Conservation (phyloP, 306 rosid species). For the Benincasa hispida region DNA sequence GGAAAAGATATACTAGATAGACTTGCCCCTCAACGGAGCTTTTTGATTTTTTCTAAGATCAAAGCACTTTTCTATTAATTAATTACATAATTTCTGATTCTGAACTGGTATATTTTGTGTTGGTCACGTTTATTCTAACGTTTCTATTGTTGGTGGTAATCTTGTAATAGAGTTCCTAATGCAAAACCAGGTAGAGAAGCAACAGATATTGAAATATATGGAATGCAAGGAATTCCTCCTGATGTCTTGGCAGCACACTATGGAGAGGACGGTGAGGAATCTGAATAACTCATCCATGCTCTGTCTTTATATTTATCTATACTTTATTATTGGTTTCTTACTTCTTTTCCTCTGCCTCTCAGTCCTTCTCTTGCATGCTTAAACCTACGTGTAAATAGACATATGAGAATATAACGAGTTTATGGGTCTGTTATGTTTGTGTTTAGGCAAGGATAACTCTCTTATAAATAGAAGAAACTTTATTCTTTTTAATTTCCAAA, state of each 20-base stretch:
- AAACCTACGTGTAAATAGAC: background rate
- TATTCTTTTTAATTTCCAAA: background rate
- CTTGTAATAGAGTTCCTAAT: slow-evolving; percentile 68
- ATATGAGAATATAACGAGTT: background rate
- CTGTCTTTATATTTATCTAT: background rate
- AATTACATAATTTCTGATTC: background rate
- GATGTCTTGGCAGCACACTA: slow-evolving; percentile 87
- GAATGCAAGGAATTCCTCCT: slow-evolving; percentile 99
- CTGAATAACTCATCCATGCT: background rate
- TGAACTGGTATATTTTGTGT: background rate
- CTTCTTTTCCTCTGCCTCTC: background rate
- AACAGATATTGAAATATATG: slow-evolving; percentile 92
- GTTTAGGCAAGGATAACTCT: background rate
- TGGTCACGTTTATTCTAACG: background rate
- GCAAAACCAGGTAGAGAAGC: slow-evolving; percentile 86
- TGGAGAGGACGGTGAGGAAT: slow-evolving; percentile 73
- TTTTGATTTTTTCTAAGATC: background rate
- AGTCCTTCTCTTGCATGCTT: background rate
- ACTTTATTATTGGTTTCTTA: background rate
- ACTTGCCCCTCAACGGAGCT: background rate
- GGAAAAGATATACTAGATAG: background rate
- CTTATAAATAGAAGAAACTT: too few relatives aligned
- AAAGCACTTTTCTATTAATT: background rate
- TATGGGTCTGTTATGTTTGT: background rate
- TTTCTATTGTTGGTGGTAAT: background rate